These are phyloP conservation scores for Colletotrichum australisinense DNA, from an alignment of 2,329 filamentous ascomycete species.

Conservation along the genomic window DNA sequence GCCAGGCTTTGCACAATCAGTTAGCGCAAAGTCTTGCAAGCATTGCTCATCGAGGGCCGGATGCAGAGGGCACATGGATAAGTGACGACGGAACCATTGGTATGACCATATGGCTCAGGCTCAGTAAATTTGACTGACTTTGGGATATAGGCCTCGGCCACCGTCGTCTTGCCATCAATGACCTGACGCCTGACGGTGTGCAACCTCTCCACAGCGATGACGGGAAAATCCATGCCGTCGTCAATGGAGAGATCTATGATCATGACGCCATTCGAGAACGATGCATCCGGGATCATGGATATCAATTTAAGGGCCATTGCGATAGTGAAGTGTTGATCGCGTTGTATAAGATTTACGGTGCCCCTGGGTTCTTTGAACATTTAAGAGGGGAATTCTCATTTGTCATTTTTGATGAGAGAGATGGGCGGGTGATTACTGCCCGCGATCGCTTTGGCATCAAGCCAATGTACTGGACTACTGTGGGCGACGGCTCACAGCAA, in stretches of 20 bases:
- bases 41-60: constrained; percentile 45
- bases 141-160: constrained; percentile 52
- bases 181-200: constrained; percentile 55
- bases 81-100: constrained; percentile 16
- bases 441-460: constrained; percentile 69
- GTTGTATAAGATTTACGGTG: constrained; percentile 61
- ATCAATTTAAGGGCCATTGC: constrained; percentile 56
- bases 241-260: constrained; percentile 70
- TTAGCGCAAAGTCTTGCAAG: constrained; percentile 19
- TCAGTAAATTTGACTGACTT: neutral
- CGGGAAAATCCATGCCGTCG: constrained; percentile 59
- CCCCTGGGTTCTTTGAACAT: constrained; percentile 47
- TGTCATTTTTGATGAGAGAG: constrained; percentile 57
- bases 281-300: constrained; percentile 46
- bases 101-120: neutral
- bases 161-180: constrained; percentile 63
- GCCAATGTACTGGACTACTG: constrained; percentile 62
- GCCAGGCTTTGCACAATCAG: neutral
- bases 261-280: constrained; percentile 56
- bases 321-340: constrained; percentile 66
- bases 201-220: constrained; percentile 58
- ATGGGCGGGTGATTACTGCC: constrained; percentile 56
- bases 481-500: constrained; percentile 26
- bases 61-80: constrained; percentile 44
- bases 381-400: constrained; percentile 67